These are phyloP conservation scores for Sungouiozyma ichnusensis DNA, from an alignment of 805 yeast species.

Conservation along the genomic window DNA sequence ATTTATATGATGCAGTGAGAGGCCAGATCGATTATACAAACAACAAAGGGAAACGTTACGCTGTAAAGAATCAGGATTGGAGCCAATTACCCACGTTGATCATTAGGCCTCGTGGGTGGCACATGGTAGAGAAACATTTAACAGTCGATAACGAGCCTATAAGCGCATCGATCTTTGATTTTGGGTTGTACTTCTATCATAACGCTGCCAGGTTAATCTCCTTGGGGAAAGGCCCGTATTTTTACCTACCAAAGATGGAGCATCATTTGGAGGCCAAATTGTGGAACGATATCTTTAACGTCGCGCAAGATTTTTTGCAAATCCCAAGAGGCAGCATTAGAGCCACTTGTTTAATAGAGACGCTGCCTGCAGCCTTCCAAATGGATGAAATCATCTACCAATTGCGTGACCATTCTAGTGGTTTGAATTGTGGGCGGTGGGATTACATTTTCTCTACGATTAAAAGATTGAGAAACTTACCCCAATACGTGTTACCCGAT, in stretches of 20 bases:
- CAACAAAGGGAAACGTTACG: slow-evolving; percentile 33
- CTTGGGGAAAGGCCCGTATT: slow-evolving; percentile 70
- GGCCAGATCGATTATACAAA: slow-evolving; percentile 46
- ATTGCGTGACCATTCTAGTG: slow-evolving; percentile 65
- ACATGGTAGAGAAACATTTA: slow-evolving; percentile 64
- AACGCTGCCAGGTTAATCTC: slow-evolving; percentile 53
- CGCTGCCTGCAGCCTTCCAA: slow-evolving; percentile 78
- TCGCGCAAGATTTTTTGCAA: slow-evolving; percentile 60
- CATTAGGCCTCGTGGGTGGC: slow-evolving; percentile 88
- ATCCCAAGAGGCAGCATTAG: slow-evolving; percentile 68
- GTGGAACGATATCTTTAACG: slow-evolving; percentile 74
- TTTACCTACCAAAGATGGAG: slow-evolving; percentile 79
- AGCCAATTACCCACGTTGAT: slow-evolving; percentile 53
- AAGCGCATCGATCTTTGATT: slow-evolving; percentile 68
- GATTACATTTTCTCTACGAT: slow-evolving; percentile 77
- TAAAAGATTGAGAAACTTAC: slow-evolving; percentile 61
- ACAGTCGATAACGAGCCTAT: slow-evolving; percentile 66
- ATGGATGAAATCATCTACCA: slow-evolving; percentile 77
- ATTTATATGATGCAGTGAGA: slow-evolving; percentile 66
- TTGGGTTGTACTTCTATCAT: slow-evolving; percentile 68
- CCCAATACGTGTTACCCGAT: slow-evolving; percentile 63
- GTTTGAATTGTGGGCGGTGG: slow-evolving; percentile 85
- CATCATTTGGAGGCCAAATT: slow-evolving; percentile 73
- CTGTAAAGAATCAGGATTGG: slow-evolving; percentile 31
- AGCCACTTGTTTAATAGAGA: slow-evolving; percentile 74